phyloP scores from a whole-genome alignment of 129 eudicot species.

The Chrysanthemum lavandulifolium region DNA sequence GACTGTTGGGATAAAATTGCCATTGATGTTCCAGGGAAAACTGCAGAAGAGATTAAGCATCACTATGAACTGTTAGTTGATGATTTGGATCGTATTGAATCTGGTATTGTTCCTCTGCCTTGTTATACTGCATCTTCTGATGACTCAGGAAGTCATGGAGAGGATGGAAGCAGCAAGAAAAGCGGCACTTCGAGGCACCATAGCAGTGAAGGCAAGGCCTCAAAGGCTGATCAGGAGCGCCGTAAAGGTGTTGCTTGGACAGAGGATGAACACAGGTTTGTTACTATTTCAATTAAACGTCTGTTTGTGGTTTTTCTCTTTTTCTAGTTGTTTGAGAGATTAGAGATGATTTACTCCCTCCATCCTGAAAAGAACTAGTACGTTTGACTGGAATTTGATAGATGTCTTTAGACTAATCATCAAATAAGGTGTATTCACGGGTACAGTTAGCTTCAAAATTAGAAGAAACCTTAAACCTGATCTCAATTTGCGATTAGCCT shows the following conservation, averaged over 20 bases:
- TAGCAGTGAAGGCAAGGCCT: constrained; percentile 56
- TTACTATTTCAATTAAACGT: neutral
- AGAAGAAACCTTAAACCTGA: too few relatives aligned
- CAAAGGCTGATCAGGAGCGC: constrained; percentile 60
- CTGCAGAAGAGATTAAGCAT: constrained; percentile 65
- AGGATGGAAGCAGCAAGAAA: constrained; percentile 49
- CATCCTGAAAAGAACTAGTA: neutral
- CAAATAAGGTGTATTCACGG: neutral
- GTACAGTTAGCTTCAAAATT: too few relatives aligned
- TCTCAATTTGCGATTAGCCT: neutral
- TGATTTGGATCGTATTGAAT: constrained; percentile 70
- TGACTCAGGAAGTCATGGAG: constrained; percentile 38
- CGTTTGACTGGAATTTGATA: neutral
- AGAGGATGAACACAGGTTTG: constrained; percentile 79
- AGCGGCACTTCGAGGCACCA: constrained; percentile 41
- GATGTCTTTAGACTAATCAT: neutral
- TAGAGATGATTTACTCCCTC: neutral
- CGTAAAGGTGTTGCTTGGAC: constrained; percentile 86
- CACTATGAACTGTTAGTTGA: constrained; percentile 75
- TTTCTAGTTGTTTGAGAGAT: neutral
- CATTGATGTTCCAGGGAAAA: constrained; percentile 58
- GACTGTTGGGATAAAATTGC: constrained; percentile 90
- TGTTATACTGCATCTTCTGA: constrained; percentile 49
- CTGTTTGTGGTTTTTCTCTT: neutral
- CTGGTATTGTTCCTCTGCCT: constrained; percentile 77